A percentile compares a stretch with the other conserved stretches of the same genome.
Conservation (phyloP, 2,329 filamentous ascomycete species). For the Colletotrichum musae region DNA sequence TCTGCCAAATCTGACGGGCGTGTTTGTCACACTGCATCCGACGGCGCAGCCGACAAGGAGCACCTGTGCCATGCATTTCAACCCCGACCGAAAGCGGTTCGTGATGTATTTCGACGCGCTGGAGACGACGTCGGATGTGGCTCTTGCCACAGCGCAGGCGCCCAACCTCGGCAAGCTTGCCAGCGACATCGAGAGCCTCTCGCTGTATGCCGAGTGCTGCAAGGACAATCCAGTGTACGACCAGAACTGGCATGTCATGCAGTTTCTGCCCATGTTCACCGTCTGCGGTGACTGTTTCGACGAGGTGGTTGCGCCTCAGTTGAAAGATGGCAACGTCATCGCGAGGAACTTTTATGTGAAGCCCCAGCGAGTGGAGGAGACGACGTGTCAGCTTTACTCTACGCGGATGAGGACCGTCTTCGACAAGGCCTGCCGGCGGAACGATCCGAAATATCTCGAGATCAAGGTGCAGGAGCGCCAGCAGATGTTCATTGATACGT, state of each 20-base stretch:
- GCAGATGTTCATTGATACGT: constrained; percentile 71
- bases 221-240: constrained; percentile 74
- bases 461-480: constrained; percentile 70
- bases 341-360: constrained; percentile 76
- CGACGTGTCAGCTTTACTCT: constrained; percentile 85
- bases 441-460: constrained; percentile 77
- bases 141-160: constrained; percentile 58
- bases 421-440: constrained; percentile 72
- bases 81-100: constrained; percentile 66
- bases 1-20: constrained; percentile 78
- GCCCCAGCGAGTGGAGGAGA: constrained; percentile 68
- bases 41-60: constrained; percentile 63
- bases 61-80: constrained; percentile 78
- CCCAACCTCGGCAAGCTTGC: constrained; percentile 75
- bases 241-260: constrained; percentile 83
- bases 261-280: constrained; percentile 81
- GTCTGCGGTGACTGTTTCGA: constrained; percentile 92
- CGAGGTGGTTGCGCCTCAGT: constrained; percentile 80
- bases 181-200: constrained; percentile 73
- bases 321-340: constrained; percentile 67
- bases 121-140: constrained; percentile 69
- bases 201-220: constrained; percentile 73
- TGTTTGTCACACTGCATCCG: constrained; percentile 71
- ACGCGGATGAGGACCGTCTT: constrained; percentile 84
- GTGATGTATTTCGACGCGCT: constrained; percentile 72